Evolutionary conservation across 169 alveolate species (phyloP), one percentile per base, ranked within the genome.

Genomic region (Cryptosporidium viatorum): DNA sequence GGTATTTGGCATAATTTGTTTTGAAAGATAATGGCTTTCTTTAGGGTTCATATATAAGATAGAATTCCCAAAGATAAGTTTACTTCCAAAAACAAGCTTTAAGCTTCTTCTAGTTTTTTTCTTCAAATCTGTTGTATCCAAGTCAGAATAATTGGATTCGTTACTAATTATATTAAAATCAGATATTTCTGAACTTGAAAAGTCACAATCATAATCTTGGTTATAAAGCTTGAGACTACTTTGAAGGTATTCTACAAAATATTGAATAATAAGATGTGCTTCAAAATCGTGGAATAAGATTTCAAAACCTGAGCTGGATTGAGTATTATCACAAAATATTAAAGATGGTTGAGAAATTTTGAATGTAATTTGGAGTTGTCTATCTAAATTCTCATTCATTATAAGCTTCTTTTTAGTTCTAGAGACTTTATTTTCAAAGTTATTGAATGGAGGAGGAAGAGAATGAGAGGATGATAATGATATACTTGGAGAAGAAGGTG

Each of bases 281-380:
- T 80, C 89, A 62, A 80, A 39, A n/a, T 80, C 75, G 29, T 80
- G 65, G 8, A 80, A 62, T 43, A 80, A 26, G 33, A 80, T 18
- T 14, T 80, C 89, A 65, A 59, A 62, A 10, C 89, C 89, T 16
- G 69, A 80, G 18, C 89, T 80, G 2, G 89, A 45, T 21, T 41
- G 31, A 26, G 89, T 62, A 29, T 39, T 62, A 41, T 80, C 89
- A 43, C 89, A 80, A 43, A 62, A 62, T 12, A 80, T 80, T 14
- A 80, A 59, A 21, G 59, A 31, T 45, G 73, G 89, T 4, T 80
- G 69, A 41, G 31, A 37, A 14, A 80, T 43, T 29, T 65, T 80
- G 43, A 52, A 80, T 6, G 33, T 26, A 10, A 80, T 45, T n/a
- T 62, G 69, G 1, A 80, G 39, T 31, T 59, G 75, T 67, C 55